Percentiles rank a stretch among this genome's conserved stretches.
Evolutionary conservation across 2,329 filamentous ascomycete genomes (phyloP).

Genomic region (Lecanicillium sp.): DNA sequence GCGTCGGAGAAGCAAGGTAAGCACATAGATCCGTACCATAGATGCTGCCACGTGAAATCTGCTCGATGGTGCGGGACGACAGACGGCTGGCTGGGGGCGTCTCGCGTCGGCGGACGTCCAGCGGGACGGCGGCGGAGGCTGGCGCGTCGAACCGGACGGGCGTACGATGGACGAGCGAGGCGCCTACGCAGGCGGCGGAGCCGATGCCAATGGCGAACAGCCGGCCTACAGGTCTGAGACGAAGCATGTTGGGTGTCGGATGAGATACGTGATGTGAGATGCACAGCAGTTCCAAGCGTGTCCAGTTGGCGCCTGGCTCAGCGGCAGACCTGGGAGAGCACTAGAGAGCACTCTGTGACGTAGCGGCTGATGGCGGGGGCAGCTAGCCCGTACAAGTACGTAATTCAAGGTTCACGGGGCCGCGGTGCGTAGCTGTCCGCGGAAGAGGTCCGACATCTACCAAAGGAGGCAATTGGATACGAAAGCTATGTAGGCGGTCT

Average conservation of each 20-base stretch:
- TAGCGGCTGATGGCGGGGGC: not conserved
- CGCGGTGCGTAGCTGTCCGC: too few species aligned
- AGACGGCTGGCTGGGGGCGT: slow-evolving; percentile 15
- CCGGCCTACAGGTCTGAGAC: slow-evolving; percentile 3
- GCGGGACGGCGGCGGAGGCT: slow-evolving; percentile 15
- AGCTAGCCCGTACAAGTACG: not conserved
- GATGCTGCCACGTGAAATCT: slow-evolving; percentile 51
- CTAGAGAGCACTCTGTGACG: not conserved
- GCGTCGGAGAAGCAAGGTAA: not conserved
- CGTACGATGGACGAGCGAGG: slow-evolving; percentile 20
- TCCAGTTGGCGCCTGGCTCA: too few species aligned
- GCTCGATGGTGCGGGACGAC: slow-evolving; percentile 33
- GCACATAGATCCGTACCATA: slow-evolving; percentile 37
- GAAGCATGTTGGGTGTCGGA: not conserved
- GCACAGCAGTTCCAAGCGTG: too few species aligned
- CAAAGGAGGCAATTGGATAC: too few species aligned
- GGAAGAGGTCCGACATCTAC: too few species aligned
- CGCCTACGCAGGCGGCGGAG: slow-evolving; percentile 23
- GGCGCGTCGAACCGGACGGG: slow-evolving; percentile 26
- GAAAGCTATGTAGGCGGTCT: too few species aligned
- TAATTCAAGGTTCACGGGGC: not conserved
- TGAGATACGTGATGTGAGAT: too few species aligned
- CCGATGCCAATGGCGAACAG: slow-evolving; percentile 21
- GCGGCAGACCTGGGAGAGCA: not conserved
- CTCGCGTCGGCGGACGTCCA: slow-evolving; percentile 15